These are phyloP conservation scores for Exsudoporus floridanus DNA, from an alignment of 1,284 basidiomycete genomes.

Conservation along the genomic window DNA sequence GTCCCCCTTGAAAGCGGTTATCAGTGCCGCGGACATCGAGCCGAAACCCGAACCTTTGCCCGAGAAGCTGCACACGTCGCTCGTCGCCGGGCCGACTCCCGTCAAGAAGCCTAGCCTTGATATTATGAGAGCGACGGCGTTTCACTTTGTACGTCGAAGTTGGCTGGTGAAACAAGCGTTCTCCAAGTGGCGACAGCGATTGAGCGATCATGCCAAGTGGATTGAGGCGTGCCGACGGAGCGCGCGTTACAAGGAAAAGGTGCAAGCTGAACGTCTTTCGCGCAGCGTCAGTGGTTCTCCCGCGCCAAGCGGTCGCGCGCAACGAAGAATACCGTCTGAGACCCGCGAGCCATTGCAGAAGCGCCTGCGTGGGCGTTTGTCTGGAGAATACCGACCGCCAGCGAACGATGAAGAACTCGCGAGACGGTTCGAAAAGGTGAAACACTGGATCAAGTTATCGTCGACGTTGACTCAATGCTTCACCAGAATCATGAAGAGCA, in stretches of 20 bases:
- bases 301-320: not conserved
- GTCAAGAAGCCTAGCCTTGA: conserved; percentile 19
- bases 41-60: not conserved
- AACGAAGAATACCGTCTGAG: conserved; percentile 17
- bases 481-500: conserved; percentile 66
- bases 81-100: not conserved
- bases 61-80: conserved; percentile 9
- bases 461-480: conserved; percentile 13
- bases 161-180: conserved; percentile 35
- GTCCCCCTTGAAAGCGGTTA: conserved; percentile 28
- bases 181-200: conserved; percentile 38
- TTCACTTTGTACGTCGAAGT: conserved; percentile 40
- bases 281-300: conserved; percentile 21
- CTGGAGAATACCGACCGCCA: conserved; percentile 47
- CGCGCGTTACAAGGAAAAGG: conserved; percentile 56
- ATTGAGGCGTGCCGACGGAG: conserved; percentile 58
- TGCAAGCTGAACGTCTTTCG: conserved; percentile 42
- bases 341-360: conserved; percentile 43
- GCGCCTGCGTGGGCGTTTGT: conserved; percentile 48
- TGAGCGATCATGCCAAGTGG: conserved; percentile 50
- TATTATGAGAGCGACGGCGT: conserved; percentile 36
- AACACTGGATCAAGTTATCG: conserved; percentile 15
- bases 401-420: conserved; percentile 65
- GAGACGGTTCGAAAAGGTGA: conserved; percentile 64
- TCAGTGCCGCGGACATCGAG: conserved; percentile 14